Conservation (phyloP, 768 basidiomycete genomes). For the Mycena galopus region DNA sequence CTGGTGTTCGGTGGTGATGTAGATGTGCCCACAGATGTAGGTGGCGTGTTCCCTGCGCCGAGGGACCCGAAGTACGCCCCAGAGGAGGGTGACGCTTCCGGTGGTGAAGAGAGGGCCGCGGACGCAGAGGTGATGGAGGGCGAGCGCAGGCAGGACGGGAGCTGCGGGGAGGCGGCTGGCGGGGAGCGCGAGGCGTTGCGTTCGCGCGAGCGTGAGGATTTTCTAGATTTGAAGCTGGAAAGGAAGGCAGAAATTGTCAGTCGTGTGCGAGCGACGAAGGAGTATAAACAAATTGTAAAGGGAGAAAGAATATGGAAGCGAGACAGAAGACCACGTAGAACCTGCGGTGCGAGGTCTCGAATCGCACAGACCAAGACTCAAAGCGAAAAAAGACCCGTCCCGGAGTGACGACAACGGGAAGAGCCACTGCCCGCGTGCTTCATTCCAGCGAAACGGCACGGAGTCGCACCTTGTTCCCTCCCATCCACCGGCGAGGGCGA, state of each 20-base stretch:
- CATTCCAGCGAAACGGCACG: too few species aligned
- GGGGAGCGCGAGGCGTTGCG: conserved; percentile 35
- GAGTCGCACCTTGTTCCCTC: too few species aligned
- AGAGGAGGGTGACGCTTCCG: background rate
- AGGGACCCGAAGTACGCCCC: background rate
- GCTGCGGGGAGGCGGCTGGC: background rate
- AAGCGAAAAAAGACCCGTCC: background rate
- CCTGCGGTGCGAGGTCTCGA: background rate
- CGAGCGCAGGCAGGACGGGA: conserved; percentile 41
- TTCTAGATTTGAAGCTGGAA: conserved; percentile 33
- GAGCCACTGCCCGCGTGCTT: too few species aligned
- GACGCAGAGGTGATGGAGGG: conserved; percentile 38
- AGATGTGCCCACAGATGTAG: background rate
- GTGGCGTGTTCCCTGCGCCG: background rate
- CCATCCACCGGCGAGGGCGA: too few species aligned
- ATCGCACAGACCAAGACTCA: background rate
- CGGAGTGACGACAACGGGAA: too few species aligned
- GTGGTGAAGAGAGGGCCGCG: background rate
- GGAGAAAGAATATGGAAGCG: too few species aligned
- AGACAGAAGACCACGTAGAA: background rate
- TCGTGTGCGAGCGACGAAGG: too few species aligned
- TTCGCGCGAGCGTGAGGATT: conserved; percentile 21
- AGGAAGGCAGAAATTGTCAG: background rate
- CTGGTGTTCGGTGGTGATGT: background rate
- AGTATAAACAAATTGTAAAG: too few species aligned